A percentile compares a stretch with the other conserved stretches of the same genome.
Evolutionary conservation across 352 stramenopile genomes (phyloP).

Genomic region (Pythium phragmitis): DNA sequence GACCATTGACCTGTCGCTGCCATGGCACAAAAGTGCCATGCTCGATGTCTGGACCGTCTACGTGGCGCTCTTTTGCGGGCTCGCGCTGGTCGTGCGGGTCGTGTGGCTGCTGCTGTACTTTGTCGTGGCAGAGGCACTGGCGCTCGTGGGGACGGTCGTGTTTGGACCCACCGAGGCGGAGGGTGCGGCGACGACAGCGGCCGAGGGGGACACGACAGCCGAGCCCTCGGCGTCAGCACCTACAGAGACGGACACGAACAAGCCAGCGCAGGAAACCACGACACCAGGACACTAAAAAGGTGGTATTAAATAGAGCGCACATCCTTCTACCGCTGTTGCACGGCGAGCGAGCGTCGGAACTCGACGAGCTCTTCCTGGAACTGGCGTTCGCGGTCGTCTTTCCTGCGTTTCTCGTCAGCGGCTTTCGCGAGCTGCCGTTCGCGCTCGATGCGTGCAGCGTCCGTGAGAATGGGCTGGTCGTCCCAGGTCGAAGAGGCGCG

Average conservation of each 20-base stretch:
- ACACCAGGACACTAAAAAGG: neutral
- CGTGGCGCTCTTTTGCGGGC: slow-evolving; percentile 61
- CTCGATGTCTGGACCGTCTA: slow-evolving; percentile 84
- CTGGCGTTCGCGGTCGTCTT: slow-evolving; percentile 45
- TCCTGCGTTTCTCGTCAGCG: slow-evolving; percentile 25
- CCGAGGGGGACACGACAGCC: neutral
- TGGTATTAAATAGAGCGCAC: slow-evolving; percentile 21
- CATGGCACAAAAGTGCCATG: slow-evolving; percentile 79
- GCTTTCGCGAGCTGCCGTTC: slow-evolving; percentile 30
- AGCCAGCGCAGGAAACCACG: neutral
- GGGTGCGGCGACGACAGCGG: neutral
- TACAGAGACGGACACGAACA: neutral
- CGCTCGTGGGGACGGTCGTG: slow-evolving; percentile 39
- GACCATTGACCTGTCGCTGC: slow-evolving; percentile 59
- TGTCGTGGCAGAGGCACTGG: slow-evolving; percentile 44
- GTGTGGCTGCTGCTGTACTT: slow-evolving; percentile 74
- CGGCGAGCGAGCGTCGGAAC: slow-evolving; percentile 28
- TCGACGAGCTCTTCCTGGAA: slow-evolving; percentile 59
- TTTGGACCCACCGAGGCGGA: slow-evolving; percentile 31
- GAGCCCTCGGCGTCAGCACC: neutral
- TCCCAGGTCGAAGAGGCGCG: slow-evolving; percentile 34
- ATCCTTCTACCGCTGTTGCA: slow-evolving; percentile 3
- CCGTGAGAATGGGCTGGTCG: slow-evolving; percentile 50
- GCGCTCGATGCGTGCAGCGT: slow-evolving; percentile 33
- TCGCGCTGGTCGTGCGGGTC: slow-evolving; percentile 58